Evolutionary conservation across 2,329 filamentous ascomycete genomes (phyloP).

Genomic region (Ceratocystis smalleyi): DNA sequence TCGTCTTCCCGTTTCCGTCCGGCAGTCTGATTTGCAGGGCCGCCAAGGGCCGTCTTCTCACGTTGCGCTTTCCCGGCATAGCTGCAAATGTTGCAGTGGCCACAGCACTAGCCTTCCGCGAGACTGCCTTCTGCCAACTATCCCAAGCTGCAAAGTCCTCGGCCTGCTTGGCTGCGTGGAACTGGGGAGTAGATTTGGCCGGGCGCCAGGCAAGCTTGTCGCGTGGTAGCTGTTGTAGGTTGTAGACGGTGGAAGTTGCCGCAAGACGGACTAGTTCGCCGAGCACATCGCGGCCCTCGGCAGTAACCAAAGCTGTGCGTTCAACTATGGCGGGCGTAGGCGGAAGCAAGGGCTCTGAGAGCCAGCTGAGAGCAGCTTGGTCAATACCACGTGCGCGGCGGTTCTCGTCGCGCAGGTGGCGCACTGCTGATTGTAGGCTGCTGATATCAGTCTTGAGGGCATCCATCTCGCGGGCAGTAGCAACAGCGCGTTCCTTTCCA

Average conservation of each 20-base stretch:
- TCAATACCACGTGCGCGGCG: conserved; percentile 43
- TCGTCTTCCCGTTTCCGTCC: conserved; percentile 30
- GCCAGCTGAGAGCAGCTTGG: conserved; percentile 43
- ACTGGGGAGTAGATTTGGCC: conserved; percentile 46
- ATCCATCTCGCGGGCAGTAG: conserved; percentile 58
- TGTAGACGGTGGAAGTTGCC: conserved; percentile 39
- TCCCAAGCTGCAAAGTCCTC: conserved; percentile 51
- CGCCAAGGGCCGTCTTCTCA: conserved; percentile 27
- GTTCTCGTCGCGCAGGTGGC: conserved; percentile 54
- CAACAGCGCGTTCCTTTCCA: conserved; percentile 50
- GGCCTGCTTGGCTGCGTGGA: conserved; percentile 47
- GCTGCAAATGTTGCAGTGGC: conserved; percentile 12
- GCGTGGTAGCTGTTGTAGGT: conserved; percentile 40
- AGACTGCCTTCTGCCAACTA: conserved; percentile 40
- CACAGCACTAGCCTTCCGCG: conserved; percentile 36
- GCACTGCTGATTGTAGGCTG: conserved; percentile 47
- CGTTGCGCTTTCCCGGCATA: conserved; percentile 15
- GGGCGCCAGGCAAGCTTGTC: conserved; percentile 53
- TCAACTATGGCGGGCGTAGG: conserved; percentile 39
- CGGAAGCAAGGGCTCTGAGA: conserved; percentile 43
- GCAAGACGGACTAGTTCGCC: conserved; percentile 49
- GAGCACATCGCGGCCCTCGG: conserved; percentile 49
- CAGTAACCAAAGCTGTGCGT: conserved; percentile 34
- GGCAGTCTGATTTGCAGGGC: conserved; percentile 36
- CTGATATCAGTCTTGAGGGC: conserved; percentile 53